Evolutionary conservation across 164 flowering plant genomes (phyloP), one percentile per base, ranked within the genome.

Genomic region (Magnolia kwangsiensis): DNA sequence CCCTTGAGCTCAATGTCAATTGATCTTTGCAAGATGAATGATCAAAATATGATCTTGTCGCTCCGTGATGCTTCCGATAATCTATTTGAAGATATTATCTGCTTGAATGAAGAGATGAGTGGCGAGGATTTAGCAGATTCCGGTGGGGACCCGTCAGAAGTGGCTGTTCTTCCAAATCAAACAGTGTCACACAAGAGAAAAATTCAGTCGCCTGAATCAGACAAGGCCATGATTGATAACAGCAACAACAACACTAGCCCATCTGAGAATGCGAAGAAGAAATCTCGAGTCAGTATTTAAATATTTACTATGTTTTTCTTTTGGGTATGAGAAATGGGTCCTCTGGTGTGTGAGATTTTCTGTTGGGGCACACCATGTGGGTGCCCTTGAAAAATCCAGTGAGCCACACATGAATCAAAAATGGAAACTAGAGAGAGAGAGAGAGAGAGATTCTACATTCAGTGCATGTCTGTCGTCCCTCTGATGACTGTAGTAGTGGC

Each of bases 251-350:
- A 72, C 50, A 71, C 50, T 18, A 63, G 13, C 63, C 64, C 70
- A 20, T 14, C 75, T 0, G 84, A 87, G 70, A 79, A 59, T 65
- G 80, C 88, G 0, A 88, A 79, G 85, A 92, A 93, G 85, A 84
- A 88, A 78, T 16, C 86, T 45, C 83, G 83, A 13, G 76, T 91
- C 67, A 87, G 91, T 85, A 71, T 19, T n/a, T 19, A 4, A 13
- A 20, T 2, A 1, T 61, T 21, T 27, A 29, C 20, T 45, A 9
- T 71, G 13, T 8, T 55, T 55, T 55, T 55, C 61, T 16, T 55
- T 55, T 55, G 61, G 16, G 2, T 55, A 10, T 55, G 61, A 16
- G 18, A 10, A 55, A 55, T 37, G 3, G 45, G 45, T 37, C 45
- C 45, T 37, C 45, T 37, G 45, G 45, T 1, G 45, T 37, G 45